Conservation (phyloP, 2,329 filamentous ascomycete species). For the Drechslerella coelobrocha region DNA sequence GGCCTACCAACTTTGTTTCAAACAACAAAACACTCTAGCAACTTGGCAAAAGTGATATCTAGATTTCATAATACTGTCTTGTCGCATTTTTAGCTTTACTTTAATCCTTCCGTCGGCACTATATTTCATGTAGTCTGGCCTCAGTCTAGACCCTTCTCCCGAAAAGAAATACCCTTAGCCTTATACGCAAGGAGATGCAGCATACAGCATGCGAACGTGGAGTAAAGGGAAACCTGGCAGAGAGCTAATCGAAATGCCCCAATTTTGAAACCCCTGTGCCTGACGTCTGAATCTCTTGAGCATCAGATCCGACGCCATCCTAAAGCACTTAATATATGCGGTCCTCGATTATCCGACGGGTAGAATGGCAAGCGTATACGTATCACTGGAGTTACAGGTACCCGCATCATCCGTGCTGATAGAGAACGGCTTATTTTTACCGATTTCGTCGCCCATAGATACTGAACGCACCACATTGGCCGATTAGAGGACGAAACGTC, state of each 20-base stretch:
- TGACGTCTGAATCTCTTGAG: slow-evolving; percentile 1
- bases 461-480: slow-evolving; percentile 3
- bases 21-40: too few species aligned
- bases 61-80: too few species aligned
- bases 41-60: too few species aligned
- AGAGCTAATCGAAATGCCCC: neutral
- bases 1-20: too few species aligned
- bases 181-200: too few species aligned
- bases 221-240: neutral
- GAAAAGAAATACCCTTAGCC: too few species aligned
- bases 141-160: too few species aligned
- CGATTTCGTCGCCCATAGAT: neutral
- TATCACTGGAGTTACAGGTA: neutral
- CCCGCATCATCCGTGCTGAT: neutral
- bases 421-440: slow-evolving; percentile 1
- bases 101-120: too few species aligned
- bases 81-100: too few species aligned
- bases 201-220: neutral
- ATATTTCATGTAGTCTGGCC: too few species aligned
- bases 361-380: neutral
- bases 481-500: neutral
- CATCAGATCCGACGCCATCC: neutral
- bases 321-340: neutral
- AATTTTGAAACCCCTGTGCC: neutral
- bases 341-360: neutral